phyloP scores from a whole-genome alignment of 1,139 yeast genomes.

The Kodamaea sp. region DNA sequence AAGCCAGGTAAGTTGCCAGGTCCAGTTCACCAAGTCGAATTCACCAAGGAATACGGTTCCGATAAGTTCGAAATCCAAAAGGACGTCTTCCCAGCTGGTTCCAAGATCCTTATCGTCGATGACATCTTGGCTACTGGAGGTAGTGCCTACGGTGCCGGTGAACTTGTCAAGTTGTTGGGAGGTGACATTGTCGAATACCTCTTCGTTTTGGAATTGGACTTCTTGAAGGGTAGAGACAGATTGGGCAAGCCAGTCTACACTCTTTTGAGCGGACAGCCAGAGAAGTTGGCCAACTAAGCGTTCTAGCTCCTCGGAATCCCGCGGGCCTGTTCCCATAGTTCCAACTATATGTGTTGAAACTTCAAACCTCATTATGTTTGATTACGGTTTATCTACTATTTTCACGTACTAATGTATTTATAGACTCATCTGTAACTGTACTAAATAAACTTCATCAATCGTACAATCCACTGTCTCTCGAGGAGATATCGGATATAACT shows the following conservation, averaged over 20 bases:
- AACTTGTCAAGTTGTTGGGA: conserved; percentile 57
- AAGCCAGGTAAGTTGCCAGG: conserved; percentile 97
- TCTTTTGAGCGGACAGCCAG: conserved; percentile 79
- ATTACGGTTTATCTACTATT: too few species aligned
- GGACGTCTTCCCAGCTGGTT: conserved; percentile 76
- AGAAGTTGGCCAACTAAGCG: conserved; percentile 37
- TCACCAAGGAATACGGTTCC: conserved; percentile 87
- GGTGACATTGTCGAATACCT: conserved; percentile 75
- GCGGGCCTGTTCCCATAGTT: too few species aligned
- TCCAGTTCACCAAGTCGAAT: conserved; percentile 67
- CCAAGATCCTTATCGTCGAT: conserved; percentile 84
- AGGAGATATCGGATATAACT: too few species aligned
- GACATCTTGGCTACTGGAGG: conserved; percentile 99
- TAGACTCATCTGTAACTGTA: too few species aligned
- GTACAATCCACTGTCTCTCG: too few species aligned
- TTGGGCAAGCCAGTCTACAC: conserved; percentile 86
- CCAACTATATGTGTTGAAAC: too few species aligned
- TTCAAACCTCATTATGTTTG: too few species aligned
- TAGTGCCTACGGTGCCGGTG: conserved; percentile 92
- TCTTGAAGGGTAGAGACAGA: conserved; percentile 90
- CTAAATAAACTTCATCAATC: too few species aligned
- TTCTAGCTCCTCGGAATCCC: too few species aligned
- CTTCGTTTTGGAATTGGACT: conserved; percentile 91
- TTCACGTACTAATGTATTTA: too few species aligned
- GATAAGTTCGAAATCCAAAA: conserved; percentile 89